phyloP scores from a whole-genome alignment of 768 basidiomycete genomes.

The Trametes gibbosa region DNA sequence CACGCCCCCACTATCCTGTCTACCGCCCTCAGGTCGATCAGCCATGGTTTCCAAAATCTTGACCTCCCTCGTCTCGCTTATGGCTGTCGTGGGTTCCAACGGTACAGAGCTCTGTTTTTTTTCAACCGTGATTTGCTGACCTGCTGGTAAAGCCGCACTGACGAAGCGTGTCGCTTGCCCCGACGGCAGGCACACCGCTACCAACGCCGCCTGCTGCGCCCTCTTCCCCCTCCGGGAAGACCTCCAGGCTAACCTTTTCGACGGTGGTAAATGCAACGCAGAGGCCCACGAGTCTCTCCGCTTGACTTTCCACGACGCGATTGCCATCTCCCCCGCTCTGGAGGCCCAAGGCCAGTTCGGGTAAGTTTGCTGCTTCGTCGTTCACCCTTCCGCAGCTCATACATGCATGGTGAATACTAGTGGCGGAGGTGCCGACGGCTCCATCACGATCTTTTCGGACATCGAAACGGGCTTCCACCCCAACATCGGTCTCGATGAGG shows the following conservation, averaged over 20 bases:
- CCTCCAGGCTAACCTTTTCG: constrained; percentile 29
- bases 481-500: constrained; percentile 41
- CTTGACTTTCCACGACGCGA: constrained; percentile 30
- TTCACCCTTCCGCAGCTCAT: background rate
- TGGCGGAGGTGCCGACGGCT: constrained; percentile 41
- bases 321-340: constrained; percentile 21
- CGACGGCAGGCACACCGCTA: constrained; percentile 30
- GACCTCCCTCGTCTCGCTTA: constrained; percentile 15
- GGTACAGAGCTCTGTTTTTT: constrained; percentile 2
- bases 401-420: background rate
- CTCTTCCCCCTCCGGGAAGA: constrained; percentile 33
- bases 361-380: constrained; percentile 8
- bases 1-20: background rate
- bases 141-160: background rate
- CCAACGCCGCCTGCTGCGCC: constrained; percentile 32
- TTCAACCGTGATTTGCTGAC: no score
- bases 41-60: constrained; percentile 26
- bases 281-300: constrained; percentile 28
- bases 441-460: constrained; percentile 42
- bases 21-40: background rate
- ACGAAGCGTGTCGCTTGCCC: constrained; percentile 24
- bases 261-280: constrained; percentile 31
- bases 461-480: constrained; percentile 42
- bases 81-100: constrained; percentile 15
- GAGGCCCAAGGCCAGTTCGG: constrained; percentile 14